Percentiles rank a stretch among this genome's conserved stretches.
Conservation (phyloP, 2,329 filamentous ascomycete species). For the Penicillium sp. region DNA sequence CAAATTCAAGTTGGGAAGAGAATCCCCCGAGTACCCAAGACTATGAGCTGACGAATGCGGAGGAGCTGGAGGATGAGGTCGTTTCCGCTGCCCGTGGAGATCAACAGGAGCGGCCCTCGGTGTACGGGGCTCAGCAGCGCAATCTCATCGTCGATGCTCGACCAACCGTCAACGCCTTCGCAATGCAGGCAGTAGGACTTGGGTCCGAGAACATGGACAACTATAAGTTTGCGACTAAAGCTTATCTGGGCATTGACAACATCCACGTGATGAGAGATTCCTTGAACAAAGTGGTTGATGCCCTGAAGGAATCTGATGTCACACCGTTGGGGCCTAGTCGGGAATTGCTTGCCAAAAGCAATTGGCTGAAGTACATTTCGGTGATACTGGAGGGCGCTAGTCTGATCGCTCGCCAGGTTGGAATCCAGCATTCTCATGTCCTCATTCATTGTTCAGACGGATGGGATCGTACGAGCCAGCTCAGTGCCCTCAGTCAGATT, state of each 20-base stretch:
- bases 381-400: conserved; percentile 79
- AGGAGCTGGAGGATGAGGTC: conserved; percentile 66
- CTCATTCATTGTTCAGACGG: conserved; percentile 97
- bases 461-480: conserved; percentile 94
- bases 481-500: conserved; percentile 85
- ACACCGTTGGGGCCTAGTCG: conserved; percentile 76
- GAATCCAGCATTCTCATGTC: conserved; percentile 88
- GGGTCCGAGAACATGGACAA: conserved; percentile 98
- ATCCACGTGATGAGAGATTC: conserved; percentile 98
- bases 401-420: conserved; percentile 81
- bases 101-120: conserved; percentile 57
- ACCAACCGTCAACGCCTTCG: conserved; percentile 87
- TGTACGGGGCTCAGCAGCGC: conserved; percentile 89
- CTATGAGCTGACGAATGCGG: conserved; percentile 57
- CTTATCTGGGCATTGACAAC: conserved; percentile 93
- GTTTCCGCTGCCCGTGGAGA: conserved; percentile 55
- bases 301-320: conserved; percentile 87
- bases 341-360: conserved; percentile 75
- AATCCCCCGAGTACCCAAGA: conserved; percentile 39
- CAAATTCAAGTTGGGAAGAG: conserved; percentile 51
- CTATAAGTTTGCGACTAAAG: conserved; percentile 87
- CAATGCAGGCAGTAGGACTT: conserved; percentile 88
- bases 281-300: conserved; percentile 79
- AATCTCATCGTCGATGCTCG: conserved; percentile 96
- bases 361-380: conserved; percentile 86